phyloP scores from a whole-genome alignment of 1,284 basidiomycete genomes.

The Puccinia triticina region DNA sequence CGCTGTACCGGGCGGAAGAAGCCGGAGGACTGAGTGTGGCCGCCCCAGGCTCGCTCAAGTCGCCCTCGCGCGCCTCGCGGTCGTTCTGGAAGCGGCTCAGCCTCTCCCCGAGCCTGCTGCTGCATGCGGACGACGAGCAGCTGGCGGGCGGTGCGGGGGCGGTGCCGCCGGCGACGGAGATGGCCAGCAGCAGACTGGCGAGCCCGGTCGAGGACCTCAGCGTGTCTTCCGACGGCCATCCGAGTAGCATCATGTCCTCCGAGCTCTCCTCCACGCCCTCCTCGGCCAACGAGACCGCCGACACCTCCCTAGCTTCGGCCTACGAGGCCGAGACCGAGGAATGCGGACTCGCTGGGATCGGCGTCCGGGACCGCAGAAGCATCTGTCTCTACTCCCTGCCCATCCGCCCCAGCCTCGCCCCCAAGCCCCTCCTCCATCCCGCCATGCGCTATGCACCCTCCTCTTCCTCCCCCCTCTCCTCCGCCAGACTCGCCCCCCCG shows the following conservation, averaged over 20 bases:
- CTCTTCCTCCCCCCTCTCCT: slow-evolving; percentile 21
- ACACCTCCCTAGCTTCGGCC: slow-evolving; percentile 2
- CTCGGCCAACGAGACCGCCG: slow-evolving; percentile 13
- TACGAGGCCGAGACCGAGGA: background rate
- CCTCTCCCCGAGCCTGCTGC: background rate
- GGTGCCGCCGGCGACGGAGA: background rate
- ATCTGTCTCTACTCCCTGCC: slow-evolving; percentile 24
- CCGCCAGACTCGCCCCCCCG: background rate
- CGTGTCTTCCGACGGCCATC: slow-evolving; percentile 6
- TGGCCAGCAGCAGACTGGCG: too few relatives aligned
- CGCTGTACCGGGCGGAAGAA: background rate
- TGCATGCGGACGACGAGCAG: too few relatives aligned
- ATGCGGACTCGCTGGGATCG: slow-evolving; percentile 19
- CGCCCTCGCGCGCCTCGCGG: background rate
- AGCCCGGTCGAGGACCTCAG: slow-evolving; percentile 2
- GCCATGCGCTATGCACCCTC: slow-evolving; percentile 28
- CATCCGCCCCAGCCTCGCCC: background rate
- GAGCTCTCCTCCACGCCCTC: background rate
- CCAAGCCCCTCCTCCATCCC: background rate
- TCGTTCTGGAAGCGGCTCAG: slow-evolving; percentile 5
- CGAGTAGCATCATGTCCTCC: slow-evolving; percentile 26
- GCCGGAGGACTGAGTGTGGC: background rate
- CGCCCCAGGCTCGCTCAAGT: background rate
- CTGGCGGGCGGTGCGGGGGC: too few relatives aligned
- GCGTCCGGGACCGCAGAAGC: background rate